phyloP scores from a whole-genome alignment of 176 grass and related monocot species.

The Eragrostis nindensis region DNA sequence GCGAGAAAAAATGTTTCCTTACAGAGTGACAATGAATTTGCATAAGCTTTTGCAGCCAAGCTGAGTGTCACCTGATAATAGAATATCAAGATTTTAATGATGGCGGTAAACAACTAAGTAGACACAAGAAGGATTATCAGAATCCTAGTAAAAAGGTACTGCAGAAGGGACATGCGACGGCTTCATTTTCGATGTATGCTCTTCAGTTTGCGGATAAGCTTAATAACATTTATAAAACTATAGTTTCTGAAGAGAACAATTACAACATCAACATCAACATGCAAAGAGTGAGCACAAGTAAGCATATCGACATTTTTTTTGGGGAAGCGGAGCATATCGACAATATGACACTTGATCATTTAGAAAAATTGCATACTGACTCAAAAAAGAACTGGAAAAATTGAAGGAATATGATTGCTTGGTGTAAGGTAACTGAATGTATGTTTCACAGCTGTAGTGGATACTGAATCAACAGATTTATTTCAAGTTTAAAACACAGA shows the following conservation, averaged over 20 bases:
- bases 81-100: slow-evolving; percentile 2
- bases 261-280: too few relatives aligned
- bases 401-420: neutral
- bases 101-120: neutral
- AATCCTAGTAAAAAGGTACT: too few relatives aligned
- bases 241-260: too few relatives aligned
- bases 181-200: too few relatives aligned
- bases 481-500: slow-evolving; percentile 4
- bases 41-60: slow-evolving; percentile 94
- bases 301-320: too few relatives aligned
- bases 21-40: slow-evolving; percentile 82
- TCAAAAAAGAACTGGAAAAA: neutral
- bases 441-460: neutral
- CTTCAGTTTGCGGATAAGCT: too few relatives aligned
- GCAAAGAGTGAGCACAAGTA: too few relatives aligned
- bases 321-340: neutral
- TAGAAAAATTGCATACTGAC: neutral
- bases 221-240: too few relatives aligned
- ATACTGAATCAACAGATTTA: neutral
- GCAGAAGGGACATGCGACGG: too few relatives aligned
- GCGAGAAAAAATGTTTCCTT: slow-evolving; percentile 96
- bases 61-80: slow-evolving; percentile 82
- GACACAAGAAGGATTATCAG: neutral
- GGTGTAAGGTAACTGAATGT: neutral
- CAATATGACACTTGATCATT: neutral